Evolutionary conservation across 208 protist genomes (phyloP).

Genomic region (Sergeia podlipaevii): DNA sequence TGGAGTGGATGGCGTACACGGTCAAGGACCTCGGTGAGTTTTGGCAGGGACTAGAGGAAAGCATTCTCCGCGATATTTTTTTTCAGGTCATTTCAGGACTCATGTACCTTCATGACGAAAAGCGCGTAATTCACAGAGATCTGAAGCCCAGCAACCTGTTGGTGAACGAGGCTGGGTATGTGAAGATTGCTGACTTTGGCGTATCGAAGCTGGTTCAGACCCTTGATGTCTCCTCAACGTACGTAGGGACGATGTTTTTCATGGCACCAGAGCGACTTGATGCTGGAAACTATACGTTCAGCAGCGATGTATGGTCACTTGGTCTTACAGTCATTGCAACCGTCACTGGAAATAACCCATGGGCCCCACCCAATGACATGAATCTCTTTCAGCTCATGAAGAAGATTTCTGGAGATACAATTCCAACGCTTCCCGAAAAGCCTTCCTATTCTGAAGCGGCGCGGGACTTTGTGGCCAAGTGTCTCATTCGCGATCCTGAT

Average conservation of each 20-base stretch:
- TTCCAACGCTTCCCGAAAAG: conserved; percentile 56
- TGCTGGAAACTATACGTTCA: conserved; percentile 89
- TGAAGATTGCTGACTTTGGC: conserved; percentile 94
- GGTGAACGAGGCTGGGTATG: conserved; percentile 86
- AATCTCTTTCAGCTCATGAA: conserved; percentile 83
- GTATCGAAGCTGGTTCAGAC: conserved; percentile 89
- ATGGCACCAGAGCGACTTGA: conserved; percentile 93
- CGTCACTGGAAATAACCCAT: conserved; percentile 81
- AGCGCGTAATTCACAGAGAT: conserved; percentile 94
- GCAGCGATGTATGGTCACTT: conserved; percentile 91
- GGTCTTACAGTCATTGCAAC: conserved; percentile 86
- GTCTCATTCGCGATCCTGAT: conserved; percentile 72
- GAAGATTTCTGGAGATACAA: conserved; percentile 75
- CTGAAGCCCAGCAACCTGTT: conserved; percentile 98
- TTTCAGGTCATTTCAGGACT: conserved; percentile 86
- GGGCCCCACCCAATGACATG: conserved; percentile 84
- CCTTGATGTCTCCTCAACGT: conserved; percentile 84
- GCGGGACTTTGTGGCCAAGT: conserved; percentile 73
- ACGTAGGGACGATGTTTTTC: conserved; percentile 94
- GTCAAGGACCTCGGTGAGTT: conserved; percentile 79
- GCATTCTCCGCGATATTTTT: conserved; percentile 73
- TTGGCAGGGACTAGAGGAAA: conserved; percentile 79
- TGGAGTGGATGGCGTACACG: conserved; percentile 91
- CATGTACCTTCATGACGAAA: conserved; percentile 79
- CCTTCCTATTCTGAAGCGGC: conserved; percentile 60